Conservation (phyloP, 129 eudicot species). For the Flaveria brownii region DNA sequence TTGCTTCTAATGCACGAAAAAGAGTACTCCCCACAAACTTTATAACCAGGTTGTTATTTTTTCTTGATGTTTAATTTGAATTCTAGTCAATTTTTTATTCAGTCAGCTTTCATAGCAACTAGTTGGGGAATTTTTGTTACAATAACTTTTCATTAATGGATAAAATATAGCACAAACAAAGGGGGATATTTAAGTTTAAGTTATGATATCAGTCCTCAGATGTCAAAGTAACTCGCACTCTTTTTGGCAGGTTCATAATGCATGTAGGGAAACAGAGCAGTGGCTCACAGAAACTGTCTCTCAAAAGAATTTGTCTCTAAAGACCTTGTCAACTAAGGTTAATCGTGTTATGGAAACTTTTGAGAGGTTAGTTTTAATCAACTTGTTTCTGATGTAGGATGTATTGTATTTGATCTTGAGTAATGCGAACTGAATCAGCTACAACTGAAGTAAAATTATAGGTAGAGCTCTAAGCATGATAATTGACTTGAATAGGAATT, state of each 20-base stretch:
- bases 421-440: background rate
- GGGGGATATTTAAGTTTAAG: background rate
- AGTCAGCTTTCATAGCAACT: background rate
- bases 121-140: slow-evolving; percentile 1
- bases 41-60: background rate
- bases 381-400: background rate
- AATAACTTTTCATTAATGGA: background rate
- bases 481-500: background rate
- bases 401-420: background rate
- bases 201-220: background rate
- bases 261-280: background rate
- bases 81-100: background rate
- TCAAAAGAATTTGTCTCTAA: background rate
- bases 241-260: background rate
- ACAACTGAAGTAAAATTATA: background rate
- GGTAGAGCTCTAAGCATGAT: background rate
- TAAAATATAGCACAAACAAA: background rate
- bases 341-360: background rate
- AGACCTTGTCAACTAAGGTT: background rate
- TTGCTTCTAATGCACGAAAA: background rate
- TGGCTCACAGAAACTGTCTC: background rate
- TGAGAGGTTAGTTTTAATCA: background rate
- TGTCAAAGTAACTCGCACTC: background rate
- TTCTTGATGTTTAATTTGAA: background rate
- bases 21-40: background rate